Evolutionary conservation across 805 yeast species (phyloP), one percentile per base, ranked within the genome.

Genomic region (Kluyveromyces aestuarii): DNA sequence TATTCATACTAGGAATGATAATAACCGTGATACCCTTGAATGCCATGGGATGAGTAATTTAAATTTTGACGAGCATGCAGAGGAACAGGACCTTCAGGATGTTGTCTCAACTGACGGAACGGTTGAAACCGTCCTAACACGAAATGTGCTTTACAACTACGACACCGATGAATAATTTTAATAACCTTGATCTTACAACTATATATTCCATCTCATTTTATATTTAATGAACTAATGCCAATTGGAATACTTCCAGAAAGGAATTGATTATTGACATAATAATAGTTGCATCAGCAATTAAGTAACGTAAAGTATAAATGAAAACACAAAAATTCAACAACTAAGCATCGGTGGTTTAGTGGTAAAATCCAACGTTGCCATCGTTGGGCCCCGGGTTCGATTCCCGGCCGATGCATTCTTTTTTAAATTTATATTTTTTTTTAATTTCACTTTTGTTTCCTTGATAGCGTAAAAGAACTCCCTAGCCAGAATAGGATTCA

Each of bases 381-480:
- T 59, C 61, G 63, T 51, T 59, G 63, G 58, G 63, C 63, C 60
- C 63, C 63, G 59, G 63, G 63, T 59, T 59, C 63, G 57, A 53
- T 55, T 59, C 63, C 63, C 60, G 63, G 63, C 58, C 55, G 55
- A 57, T 57, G 60, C 60, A 56, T 41, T 40, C 37, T 41, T 52
- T 48, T 52, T 39, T 25, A 17, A 30, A 30, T 30, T 7, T 2
- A 11, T 3, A 5, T 11, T 11, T 27, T 38, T n/a, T 16, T 11
- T 37, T 8, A 33, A 18, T 27, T 14, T 40, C 44, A 16, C 27
- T 10, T n/a, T 41, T 41, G 16, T 27, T 27, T 41, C 33, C 44
- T 6, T 27, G 14, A 9, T 30, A 18, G 35, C 4, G 7, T 30
- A 11, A 30, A 30, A 21, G 4, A 13, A 30, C 35, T 30, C 35